Conservation (phyloP, 2,329 filamentous ascomycete species). For the Lojkania enalia region DNA sequence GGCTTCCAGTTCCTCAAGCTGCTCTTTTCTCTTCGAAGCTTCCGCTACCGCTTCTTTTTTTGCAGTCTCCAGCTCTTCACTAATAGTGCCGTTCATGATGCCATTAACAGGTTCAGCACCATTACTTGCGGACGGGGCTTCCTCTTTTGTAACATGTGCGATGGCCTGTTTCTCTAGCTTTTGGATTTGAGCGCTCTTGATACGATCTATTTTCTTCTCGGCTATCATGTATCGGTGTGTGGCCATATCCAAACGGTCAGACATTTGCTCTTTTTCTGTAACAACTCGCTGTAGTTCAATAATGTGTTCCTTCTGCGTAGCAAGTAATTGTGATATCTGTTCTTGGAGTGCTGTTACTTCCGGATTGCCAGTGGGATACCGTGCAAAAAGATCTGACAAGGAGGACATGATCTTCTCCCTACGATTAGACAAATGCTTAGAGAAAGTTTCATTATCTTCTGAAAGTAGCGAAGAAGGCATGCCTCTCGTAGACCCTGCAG, state of each 20-base stretch:
- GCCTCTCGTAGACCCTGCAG: conserved; percentile 29
- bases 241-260: conserved; percentile 83
- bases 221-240: conserved; percentile 92
- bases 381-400: conserved; percentile 68
- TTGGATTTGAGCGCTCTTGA: conserved; percentile 84
- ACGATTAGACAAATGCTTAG: conserved; percentile 76
- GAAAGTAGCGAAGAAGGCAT: conserved; percentile 61
- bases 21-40: conserved; percentile 82
- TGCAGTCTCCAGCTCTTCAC: conserved; percentile 71
- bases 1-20: conserved; percentile 75
- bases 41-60: conserved; percentile 77
- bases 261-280: conserved; percentile 80
- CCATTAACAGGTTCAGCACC: conserved; percentile 61
- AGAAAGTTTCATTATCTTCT: conserved; percentile 64
- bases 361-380: conserved; percentile 57
- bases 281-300: conserved; percentile 75
- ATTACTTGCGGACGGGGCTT: conserved; percentile 52
- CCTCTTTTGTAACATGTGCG: conserved; percentile 33
- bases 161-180: conserved; percentile 86
- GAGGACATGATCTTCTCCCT: conserved; percentile 75
- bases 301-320: conserved; percentile 79
- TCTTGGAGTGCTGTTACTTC: conserved; percentile 74
- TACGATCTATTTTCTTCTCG: conserved; percentile 89
- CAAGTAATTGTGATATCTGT: conserved; percentile 74
- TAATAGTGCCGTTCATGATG: conserved; percentile 59